These are phyloP conservation scores for Termitomyces sp. DNA, from an alignment of 1,284 basidiomycete species.

Conservation along the genomic window DNA sequence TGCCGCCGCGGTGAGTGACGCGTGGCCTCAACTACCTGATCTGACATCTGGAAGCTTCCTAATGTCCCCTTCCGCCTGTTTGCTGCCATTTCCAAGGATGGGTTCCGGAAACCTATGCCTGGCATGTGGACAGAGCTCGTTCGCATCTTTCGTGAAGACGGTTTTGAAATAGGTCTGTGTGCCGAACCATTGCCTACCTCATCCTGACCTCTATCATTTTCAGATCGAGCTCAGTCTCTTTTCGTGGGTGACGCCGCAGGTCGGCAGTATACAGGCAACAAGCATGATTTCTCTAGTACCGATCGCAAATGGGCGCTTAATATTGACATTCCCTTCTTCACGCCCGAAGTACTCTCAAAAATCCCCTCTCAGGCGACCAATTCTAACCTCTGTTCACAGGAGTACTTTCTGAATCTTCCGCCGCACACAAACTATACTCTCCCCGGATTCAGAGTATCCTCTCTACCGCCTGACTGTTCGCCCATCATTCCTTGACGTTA, in stretches of 20 bases:
- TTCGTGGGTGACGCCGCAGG: constrained; percentile 93
- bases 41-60: constrained; percentile 44
- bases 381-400: constrained; percentile 36
- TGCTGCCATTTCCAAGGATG: constrained; percentile 73
- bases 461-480: constrained; percentile 28
- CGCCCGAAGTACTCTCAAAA: constrained; percentile 47
- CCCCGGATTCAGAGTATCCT: constrained; percentile 57
- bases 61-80: constrained; percentile 76
- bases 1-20: constrained; percentile 54
- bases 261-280: constrained; percentile 39
- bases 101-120: constrained; percentile 83
- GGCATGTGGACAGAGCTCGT: constrained; percentile 83
- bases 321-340: constrained; percentile 65
- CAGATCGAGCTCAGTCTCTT: constrained; percentile 66
- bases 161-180: constrained; percentile 59
- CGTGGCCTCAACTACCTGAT: background rate
- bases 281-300: constrained; percentile 68
- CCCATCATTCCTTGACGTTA: background rate
- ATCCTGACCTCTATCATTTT: background rate
- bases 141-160: constrained; percentile 51
- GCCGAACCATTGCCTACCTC: background rate
- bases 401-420: constrained; percentile 71
- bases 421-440: constrained; percentile 39
- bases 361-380: background rate
- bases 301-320: constrained; percentile 87